phyloP scores from a whole-genome alignment of 1,284 basidiomycete genomes.

The Coniophora puteana region DNA sequence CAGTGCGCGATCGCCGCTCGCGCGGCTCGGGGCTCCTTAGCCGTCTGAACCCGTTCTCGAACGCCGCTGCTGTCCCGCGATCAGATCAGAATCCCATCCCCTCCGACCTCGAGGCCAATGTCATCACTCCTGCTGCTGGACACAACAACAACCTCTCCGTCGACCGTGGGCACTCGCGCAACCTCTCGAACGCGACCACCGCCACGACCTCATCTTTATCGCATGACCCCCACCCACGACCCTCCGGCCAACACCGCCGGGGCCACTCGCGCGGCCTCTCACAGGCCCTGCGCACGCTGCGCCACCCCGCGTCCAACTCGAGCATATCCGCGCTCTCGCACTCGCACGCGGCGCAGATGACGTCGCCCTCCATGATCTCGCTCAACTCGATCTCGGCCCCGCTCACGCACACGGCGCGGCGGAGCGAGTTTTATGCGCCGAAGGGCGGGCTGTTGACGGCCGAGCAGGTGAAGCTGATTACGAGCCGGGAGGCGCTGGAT shows the following conservation, averaged over 20 bases:
- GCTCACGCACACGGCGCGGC: slow-evolving; percentile 44
- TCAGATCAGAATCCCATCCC: slow-evolving; percentile 1
- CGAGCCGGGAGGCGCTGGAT: slow-evolving; percentile 41
- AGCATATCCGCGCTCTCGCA: slow-evolving; percentile 7
- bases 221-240: neutral
- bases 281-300: neutral
- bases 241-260: slow-evolving; percentile 22
- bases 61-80: too few relatives aligned
- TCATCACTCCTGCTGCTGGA: neutral
- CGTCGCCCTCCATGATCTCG: slow-evolving; percentile 41
- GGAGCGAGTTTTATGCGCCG: slow-evolving; percentile 47
- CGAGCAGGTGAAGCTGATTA: slow-evolving; percentile 49
- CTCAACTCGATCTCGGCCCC: slow-evolving; percentile 47
- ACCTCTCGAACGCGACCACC: slow-evolving; percentile 16
- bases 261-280: slow-evolving; percentile 27
- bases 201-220: slow-evolving; percentile 18
- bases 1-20: slow-evolving; percentile 9
- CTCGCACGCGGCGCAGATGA: slow-evolving; percentile 18
- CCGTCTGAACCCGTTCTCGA: slow-evolving; percentile 18
- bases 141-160: slow-evolving; percentile 6
- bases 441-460: slow-evolving; percentile 43
- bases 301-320: neutral
- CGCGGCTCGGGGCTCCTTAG: slow-evolving; percentile 6
- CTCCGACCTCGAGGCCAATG: neutral
- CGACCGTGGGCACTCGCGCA: slow-evolving; percentile 13